Percentiles rank a stretch among this genome's conserved stretches.
These are phyloP conservation scores for Suillus luteus DNA, from an alignment of 768 basidiomycete species.

Conservation along the genomic window DNA sequence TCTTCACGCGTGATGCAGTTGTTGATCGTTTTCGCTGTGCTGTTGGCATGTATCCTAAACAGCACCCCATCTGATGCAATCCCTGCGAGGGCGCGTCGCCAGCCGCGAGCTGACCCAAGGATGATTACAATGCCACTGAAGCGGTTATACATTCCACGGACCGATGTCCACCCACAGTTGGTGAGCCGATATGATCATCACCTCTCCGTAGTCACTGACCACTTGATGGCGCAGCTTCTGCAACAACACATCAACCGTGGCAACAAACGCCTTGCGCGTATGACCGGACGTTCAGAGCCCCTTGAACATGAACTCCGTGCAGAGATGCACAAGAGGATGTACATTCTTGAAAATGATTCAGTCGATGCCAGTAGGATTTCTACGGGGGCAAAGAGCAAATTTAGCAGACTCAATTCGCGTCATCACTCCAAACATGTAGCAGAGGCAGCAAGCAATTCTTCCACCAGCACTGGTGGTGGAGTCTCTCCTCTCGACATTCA, in stretches of 20 bases:
- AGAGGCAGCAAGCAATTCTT: slow-evolving; percentile 17
- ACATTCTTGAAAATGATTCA: slow-evolving; percentile 35
- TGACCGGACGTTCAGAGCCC: slow-evolving; percentile 61
- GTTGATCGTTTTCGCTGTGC: slow-evolving; percentile 47
- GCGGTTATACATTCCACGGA: slow-evolving; percentile 33
- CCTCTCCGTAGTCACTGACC: slow-evolving; percentile 1
- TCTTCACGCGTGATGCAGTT: slow-evolving; percentile 51
- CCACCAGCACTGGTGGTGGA: slow-evolving; percentile 27
- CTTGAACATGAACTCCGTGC: slow-evolving; percentile 47
- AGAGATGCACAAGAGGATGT: slow-evolving; percentile 45
- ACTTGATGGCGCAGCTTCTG: slow-evolving; percentile 44
- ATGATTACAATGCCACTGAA: slow-evolving; percentile 46
- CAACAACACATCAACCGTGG: slow-evolving; percentile 74
- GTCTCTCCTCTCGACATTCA: slow-evolving; percentile 39
- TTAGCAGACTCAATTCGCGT: slow-evolving; percentile 17
- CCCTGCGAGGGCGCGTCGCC: slow-evolving; percentile 21
- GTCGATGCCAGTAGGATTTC: slow-evolving; percentile 1
- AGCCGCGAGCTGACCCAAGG: slow-evolving; percentile 22
- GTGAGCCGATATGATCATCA: slow-evolving; percentile 31
- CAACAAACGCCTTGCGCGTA: slow-evolving; percentile 63
- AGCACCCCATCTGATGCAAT: slow-evolving; percentile 37
- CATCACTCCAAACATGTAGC: background rate
- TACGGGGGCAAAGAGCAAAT: slow-evolving; percentile 11
- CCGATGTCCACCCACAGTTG: slow-evolving; percentile 43
- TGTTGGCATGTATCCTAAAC: slow-evolving; percentile 54